Conservation (phyloP, 2,329 filamentous ascomycete species). For the Talaromyces islandicus region DNA sequence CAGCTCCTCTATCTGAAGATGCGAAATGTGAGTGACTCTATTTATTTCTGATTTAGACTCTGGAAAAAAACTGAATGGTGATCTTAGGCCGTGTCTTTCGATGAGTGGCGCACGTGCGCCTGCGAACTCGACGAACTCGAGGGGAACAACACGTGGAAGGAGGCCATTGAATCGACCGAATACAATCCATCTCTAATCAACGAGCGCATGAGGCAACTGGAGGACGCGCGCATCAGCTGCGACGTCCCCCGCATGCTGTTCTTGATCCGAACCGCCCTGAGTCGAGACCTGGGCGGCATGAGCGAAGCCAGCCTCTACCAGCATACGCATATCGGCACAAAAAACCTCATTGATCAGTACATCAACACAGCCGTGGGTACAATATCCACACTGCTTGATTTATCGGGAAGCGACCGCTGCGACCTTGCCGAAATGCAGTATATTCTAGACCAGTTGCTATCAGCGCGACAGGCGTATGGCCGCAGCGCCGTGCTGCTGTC, state of each 20-base stretch:
- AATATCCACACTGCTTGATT: constrained; percentile 64
- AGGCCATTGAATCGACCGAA: constrained; percentile 58
- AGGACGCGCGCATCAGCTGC: constrained; percentile 64
- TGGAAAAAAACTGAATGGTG: constrained; percentile 9
- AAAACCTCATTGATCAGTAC: constrained; percentile 78
- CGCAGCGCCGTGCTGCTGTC: constrained; percentile 76
- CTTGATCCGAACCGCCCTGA: constrained; percentile 71
- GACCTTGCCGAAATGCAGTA: constrained; percentile 54
- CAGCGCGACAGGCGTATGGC: constrained; percentile 74
- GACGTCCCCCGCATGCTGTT: constrained; percentile 75
- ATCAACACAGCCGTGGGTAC: constrained; percentile 73
- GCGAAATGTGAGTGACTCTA: constrained; percentile 52
- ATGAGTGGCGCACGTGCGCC: constrained; percentile 71
- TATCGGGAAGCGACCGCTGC: constrained; percentile 46
- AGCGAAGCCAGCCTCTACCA: constrained; percentile 75
- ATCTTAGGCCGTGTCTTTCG: constrained; percentile 58
- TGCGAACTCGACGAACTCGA: constrained; percentile 72
- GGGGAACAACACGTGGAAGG: constrained; percentile 76
- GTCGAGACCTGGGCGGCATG: constrained; percentile 79
- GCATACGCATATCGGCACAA: constrained; percentile 80
- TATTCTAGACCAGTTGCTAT: constrained; percentile 63
- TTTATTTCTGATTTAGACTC: background rate
- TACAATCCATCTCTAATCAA: constrained; percentile 67
- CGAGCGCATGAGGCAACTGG: constrained; percentile 64
- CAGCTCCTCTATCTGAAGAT: constrained; percentile 60